These are phyloP conservation scores for Bromus sterilis DNA, from an alignment of 176 grass and related monocot genomes.

Conservation along the genomic window DNA sequence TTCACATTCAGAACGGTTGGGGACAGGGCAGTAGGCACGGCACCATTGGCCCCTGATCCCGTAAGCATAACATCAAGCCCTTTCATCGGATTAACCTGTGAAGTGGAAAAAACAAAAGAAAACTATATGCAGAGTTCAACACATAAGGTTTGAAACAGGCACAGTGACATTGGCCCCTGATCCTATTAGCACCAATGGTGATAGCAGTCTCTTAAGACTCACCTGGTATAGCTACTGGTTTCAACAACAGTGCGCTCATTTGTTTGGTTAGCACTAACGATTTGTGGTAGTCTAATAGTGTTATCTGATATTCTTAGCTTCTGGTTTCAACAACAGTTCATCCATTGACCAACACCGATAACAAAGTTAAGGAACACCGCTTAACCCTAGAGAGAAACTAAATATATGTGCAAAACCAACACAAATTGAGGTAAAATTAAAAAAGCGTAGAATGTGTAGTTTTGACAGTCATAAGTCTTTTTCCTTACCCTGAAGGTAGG, in stretches of 20 bases:
- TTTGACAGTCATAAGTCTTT: background rate
- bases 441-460: background rate
- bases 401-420: background rate
- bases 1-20: constrained; percentile 71
- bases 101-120: constrained; percentile 8
- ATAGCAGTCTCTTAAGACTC: background rate
- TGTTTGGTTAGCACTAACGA: background rate
- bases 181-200: background rate
- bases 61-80: constrained; percentile 58
- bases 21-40: constrained; percentile 69
- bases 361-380: background rate
- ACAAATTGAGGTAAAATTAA: background rate
- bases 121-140: background rate
- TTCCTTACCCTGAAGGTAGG: constrained; percentile 62
- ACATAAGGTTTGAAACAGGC: background rate
- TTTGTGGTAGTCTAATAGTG: background rate
- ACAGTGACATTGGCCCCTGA: too few relatives aligned
- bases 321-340: background rate
- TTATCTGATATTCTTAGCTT: background rate
- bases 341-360: background rate
- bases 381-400: background rate
- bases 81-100: constrained; percentile 66
- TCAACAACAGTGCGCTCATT: background rate
- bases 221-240: background rate
- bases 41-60: constrained; percentile 57